Conservation (phyloP, 1,284 basidiomycete genomes). For the Naganishia albida region DNA sequence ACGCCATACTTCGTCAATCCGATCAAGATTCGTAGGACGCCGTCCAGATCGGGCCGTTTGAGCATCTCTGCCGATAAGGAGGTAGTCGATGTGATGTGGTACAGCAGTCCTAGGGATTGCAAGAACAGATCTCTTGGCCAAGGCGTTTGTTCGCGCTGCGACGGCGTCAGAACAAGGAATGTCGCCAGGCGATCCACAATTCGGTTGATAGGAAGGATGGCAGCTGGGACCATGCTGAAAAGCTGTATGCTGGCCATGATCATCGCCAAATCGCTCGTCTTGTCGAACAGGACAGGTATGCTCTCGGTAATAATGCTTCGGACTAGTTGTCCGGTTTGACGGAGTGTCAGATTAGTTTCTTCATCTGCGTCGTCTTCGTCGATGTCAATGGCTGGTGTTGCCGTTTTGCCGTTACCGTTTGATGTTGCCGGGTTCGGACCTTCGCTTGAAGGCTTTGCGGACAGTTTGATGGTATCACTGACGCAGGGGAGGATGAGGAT, state of each 20-base stretch:
- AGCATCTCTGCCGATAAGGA: constrained; percentile 28
- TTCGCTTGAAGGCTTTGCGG: background rate
- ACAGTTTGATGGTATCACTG: constrained; percentile 3
- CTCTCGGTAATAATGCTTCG: constrained; percentile 12
- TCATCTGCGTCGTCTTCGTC: constrained; percentile 2
- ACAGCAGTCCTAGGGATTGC: constrained; percentile 33
- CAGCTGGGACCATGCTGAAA: constrained; percentile 24
- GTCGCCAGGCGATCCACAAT: constrained; percentile 24
- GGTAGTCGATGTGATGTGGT: constrained; percentile 34
- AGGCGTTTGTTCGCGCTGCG: constrained; percentile 26
- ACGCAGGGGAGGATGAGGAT: constrained; percentile 20
- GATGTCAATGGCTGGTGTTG: constrained; percentile 16
- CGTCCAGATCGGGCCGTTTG: constrained; percentile 18
- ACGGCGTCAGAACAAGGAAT: constrained; percentile 32
- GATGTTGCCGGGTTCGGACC: background rate
- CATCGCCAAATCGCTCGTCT: constrained; percentile 32
- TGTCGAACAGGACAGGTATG: constrained; percentile 28
- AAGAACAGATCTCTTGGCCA: constrained; percentile 31
- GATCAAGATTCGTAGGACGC: constrained; percentile 26
- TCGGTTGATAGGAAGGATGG: constrained; percentile 16
- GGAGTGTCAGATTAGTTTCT: constrained; percentile 3
- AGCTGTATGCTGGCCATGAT: constrained; percentile 28
- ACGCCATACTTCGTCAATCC: constrained; percentile 27
- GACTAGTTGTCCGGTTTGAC: constrained; percentile 22
- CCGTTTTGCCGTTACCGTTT: constrained; percentile 4